A percentile compares a stretch with the other conserved stretches of the same genome.
phyloP scores from a whole-genome alignment of 305 asterid species.

The Fraxinus platypoda region DNA sequence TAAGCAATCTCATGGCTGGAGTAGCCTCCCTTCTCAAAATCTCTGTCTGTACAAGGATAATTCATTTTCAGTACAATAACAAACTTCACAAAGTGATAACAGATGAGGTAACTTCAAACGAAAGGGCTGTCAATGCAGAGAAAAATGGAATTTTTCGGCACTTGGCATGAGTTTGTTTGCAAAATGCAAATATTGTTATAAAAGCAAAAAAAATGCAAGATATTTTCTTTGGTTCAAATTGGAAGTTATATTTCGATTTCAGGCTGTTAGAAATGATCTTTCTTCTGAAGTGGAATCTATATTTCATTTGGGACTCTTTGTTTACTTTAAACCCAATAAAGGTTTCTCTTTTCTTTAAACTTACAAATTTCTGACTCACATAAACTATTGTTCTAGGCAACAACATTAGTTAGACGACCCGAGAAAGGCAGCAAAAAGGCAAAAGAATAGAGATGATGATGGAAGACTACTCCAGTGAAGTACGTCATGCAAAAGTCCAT shows the following conservation, averaged over 20 bases:
- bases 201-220: not conserved
- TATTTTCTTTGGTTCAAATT: not conserved
- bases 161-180: not conserved
- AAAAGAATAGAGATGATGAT: not conserved
- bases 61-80: not conserved
- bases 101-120: not conserved
- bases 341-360: not conserved
- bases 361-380: not conserved
- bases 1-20: constrained; percentile 87
- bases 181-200: not conserved
- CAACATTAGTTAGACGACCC: not conserved
- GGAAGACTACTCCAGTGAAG: not conserved
- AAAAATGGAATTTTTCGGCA: not conserved
- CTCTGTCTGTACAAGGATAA: constrained; percentile 55
- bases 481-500: not conserved
- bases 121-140: not conserved
- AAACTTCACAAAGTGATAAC: not conserved
- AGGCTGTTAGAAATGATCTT: not conserved
- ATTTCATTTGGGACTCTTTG: not conserved
- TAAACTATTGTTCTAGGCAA: not conserved
- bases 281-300: not conserved
- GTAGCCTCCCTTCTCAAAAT: constrained; percentile 82
- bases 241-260: not conserved
- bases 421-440: not conserved
- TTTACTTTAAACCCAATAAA: not conserved